Percentiles rank a stretch among this genome's conserved stretches.
Evolutionary conservation across 2,329 filamentous ascomycete species (phyloP).

Genomic region (Pseudocercospora musae): DNA sequence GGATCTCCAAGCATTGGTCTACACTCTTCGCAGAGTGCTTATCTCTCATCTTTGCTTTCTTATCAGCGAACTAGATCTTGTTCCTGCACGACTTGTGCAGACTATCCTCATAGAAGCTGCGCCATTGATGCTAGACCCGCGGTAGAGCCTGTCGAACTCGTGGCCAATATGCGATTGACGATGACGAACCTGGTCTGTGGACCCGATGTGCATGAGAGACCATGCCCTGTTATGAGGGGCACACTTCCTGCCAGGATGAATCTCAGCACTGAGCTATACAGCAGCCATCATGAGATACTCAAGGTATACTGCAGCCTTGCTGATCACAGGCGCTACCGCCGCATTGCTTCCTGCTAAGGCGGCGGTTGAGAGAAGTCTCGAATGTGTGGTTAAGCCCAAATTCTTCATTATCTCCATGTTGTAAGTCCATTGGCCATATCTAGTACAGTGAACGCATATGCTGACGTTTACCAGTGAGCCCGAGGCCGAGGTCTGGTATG

Average conservation of each 20-base stretch:
- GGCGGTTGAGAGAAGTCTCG: conserved; percentile 16
- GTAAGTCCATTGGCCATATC: conserved; percentile 1
- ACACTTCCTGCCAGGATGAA: not conserved
- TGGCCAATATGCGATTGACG: not conserved
- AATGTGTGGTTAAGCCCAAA: conserved; percentile 51
- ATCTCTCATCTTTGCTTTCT: not conserved
- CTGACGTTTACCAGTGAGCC: conserved; percentile 10
- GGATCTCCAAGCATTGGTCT: not conserved
- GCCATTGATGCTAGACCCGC: not conserved
- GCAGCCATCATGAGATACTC: not conserved
- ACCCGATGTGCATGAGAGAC: not conserved
- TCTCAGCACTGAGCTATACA: not conserved
- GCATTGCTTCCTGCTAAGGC: not conserved
- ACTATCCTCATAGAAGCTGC: not conserved
- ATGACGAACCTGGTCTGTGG: not conserved
- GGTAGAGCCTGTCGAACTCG: not conserved
- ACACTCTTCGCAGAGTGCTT: not conserved
- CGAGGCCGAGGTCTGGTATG: conserved; percentile 49
- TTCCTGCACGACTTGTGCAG: not conserved
- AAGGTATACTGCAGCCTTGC: not conserved
- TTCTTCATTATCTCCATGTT: conserved; percentile 64
- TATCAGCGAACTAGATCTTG: not conserved
- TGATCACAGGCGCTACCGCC: not conserved
- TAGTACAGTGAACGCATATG: not conserved
- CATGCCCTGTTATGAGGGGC: not conserved